Conservation (phyloP, 352 stramenopile species). For the Lagenidium sp. region DNA sequence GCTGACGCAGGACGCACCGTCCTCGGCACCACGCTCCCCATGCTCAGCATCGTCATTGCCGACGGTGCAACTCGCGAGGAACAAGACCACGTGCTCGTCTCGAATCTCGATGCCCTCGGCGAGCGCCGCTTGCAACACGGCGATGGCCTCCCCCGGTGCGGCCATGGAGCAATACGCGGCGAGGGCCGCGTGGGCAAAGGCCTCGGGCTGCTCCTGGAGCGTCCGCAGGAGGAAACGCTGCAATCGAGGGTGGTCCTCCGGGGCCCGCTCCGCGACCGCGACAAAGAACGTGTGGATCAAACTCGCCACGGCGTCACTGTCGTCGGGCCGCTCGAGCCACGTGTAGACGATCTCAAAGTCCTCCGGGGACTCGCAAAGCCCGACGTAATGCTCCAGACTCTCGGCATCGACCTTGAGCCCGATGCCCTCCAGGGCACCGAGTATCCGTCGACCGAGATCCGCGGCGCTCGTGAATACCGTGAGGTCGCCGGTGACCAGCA, state of each 20-base stretch:
- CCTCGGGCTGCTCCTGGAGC: conserved; percentile 23
- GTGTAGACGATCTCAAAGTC: conserved; percentile 10
- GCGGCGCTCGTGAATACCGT: conserved; percentile 2
- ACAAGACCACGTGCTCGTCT: conserved; percentile 51
- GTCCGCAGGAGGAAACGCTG: conserved; percentile 33
- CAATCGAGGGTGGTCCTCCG: conserved; percentile 20
- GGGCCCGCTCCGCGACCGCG: conserved; percentile 17
- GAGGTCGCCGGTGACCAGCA: not conserved
- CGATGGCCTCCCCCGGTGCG: conserved; percentile 16
- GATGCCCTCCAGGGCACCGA: conserved; percentile 4
- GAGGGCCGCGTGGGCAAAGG: conserved; percentile 22
- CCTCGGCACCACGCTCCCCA: not conserved
- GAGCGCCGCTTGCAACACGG: conserved; percentile 30
- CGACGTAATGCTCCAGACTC: conserved; percentile 8
- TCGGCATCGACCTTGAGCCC: conserved; percentile 3
- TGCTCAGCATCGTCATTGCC: not conserved
- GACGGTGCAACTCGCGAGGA: conserved; percentile 37
- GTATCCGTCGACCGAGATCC: conserved; percentile 5
- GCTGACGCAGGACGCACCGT: not conserved
- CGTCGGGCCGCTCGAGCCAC: conserved; percentile 26
- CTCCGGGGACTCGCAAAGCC: not conserved
- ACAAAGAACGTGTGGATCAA: conserved; percentile 50
- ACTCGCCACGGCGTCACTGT: conserved; percentile 26
- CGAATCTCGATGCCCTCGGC: conserved; percentile 21
- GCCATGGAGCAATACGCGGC: conserved; percentile 47